Conservation (phyloP, 2,329 filamentous ascomycete genomes). For the Aspergillus sp. region DNA sequence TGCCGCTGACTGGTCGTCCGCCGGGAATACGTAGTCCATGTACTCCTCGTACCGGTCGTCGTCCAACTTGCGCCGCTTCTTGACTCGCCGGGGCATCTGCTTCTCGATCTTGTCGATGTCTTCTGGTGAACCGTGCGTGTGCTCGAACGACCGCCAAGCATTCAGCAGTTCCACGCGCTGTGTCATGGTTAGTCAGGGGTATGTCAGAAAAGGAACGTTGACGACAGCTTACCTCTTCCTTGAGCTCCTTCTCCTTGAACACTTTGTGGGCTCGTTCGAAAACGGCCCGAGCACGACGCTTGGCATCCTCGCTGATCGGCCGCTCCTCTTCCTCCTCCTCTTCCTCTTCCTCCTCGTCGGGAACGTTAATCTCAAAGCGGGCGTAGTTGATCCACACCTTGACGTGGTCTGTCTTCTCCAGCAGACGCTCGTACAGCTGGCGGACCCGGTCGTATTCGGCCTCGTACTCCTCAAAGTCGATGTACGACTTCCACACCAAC, state of each 20-base stretch:
- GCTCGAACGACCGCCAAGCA: constrained; percentile 90
- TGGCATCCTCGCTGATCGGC: constrained; percentile 77
- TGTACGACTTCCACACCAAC: constrained; percentile 95
- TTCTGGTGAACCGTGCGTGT: constrained; percentile 72
- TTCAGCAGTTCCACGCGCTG: constrained; percentile 84
- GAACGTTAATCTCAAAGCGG: constrained; percentile 95
- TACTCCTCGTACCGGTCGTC: constrained; percentile 97
- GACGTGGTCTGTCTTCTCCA: constrained; percentile 95
- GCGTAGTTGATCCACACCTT: constrained; percentile 99
- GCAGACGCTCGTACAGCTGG: constrained; percentile 80
- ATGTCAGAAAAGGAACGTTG: background rate
- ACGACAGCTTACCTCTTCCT: constrained; percentile 67
- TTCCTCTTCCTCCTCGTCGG: constrained; percentile 68
- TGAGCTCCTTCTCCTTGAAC: constrained; percentile 87
- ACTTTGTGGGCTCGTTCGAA: constrained; percentile 83
- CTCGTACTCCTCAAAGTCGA: constrained; percentile 97
- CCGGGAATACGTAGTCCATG: constrained; percentile 94
- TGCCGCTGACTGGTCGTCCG: constrained; percentile 83
- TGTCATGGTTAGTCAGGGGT: constrained; percentile 35
- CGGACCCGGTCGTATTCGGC: constrained; percentile 84
- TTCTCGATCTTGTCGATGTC: constrained; percentile 82
- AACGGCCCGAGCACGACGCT: constrained; percentile 74
- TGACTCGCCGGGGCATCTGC: constrained; percentile 90
- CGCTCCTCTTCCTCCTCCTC: constrained; percentile 60
- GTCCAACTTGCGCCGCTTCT: constrained; percentile 87